These are phyloP conservation scores for Cercospora janseana DNA, from an alignment of 2,329 filamentous ascomycete genomes.

Conservation along the genomic window DNA sequence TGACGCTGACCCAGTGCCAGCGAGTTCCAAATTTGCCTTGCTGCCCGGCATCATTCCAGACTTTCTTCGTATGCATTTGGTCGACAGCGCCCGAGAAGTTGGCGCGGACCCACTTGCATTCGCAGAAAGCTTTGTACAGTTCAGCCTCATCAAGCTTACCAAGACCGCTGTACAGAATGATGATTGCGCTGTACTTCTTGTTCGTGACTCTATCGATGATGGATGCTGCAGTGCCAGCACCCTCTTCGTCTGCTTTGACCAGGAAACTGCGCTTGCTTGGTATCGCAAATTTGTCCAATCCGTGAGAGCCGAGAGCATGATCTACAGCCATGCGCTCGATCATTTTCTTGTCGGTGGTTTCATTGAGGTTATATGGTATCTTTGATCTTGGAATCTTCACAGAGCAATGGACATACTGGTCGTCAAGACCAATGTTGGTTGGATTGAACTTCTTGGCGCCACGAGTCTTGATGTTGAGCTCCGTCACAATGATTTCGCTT, in stretches of 20 bases:
- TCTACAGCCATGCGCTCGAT: background rate
- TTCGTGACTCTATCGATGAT: background rate
- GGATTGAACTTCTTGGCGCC: background rate
- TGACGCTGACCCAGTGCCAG: constrained; percentile 1
- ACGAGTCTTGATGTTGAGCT: background rate
- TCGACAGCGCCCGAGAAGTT: background rate
- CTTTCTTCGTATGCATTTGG: background rate
- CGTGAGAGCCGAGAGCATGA: background rate
- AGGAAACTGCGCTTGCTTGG: constrained; percentile 2
- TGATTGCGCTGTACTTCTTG: background rate
- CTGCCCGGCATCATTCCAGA: background rate
- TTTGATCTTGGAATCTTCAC: background rate
- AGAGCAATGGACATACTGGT: constrained; percentile 2
- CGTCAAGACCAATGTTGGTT: background rate
- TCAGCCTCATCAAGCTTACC: background rate
- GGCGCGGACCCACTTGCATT: background rate
- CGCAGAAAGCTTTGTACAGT: background rate
- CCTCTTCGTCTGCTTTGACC: background rate
- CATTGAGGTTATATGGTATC: background rate
- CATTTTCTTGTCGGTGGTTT: background rate
- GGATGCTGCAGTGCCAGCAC: background rate
- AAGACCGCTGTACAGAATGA: constrained; percentile 5
- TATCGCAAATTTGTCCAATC: background rate
- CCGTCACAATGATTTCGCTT: background rate
- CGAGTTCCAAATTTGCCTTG: background rate